Evolutionary conservation across 371 early-diverging fungal species (phyloP), one percentile per base, ranked within the genome.

Genomic region (Rhizopus arrhizus): DNA sequence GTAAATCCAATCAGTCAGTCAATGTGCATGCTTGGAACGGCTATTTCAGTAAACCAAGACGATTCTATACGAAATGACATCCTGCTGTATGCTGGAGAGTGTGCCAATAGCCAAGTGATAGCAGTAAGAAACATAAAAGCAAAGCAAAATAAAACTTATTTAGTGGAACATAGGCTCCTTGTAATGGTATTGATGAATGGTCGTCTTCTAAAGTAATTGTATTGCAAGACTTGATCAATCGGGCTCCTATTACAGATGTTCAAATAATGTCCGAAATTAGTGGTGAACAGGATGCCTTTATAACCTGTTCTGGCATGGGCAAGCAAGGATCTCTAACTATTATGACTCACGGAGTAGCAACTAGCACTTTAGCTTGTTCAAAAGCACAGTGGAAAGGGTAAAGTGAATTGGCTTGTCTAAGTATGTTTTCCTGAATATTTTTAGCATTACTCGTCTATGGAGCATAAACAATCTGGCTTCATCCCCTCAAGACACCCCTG

Each of bases 221-320:
- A 1, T 13, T 74, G 9, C 74, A 79, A 36, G 53, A 46, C 4
- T 47, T 75, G 2, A 56, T 40, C 9, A 79, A 75, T 16, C 69
- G 74, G 15, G 76, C 79, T 16, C 79, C 79, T 5, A 32, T 75
- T 22, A 66, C 64, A 47, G 70, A 79, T 42, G 51, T 51, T 11
- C 62, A 66, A 38, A 43, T 67, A 0, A 56, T 53, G 3, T n/a
- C 45, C 3, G 43, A 59, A 15, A 52, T 45, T 5, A 36, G 38
- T 11, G 64, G 54, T 3, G 31, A 61, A 5, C 72, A 68, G 34
- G 70, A 70, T 43, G 53, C 58, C 16, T 29, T 75, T 3, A 58
- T 72, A 42, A 40, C 62, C 2, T 76, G 79, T 43, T 68, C 73
- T 11, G 79, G 79, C 0, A 70, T 72, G 35, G 67, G 59, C 9